Base-by-base conservation (phyloP, 108 stramenopile species). In the Nitzschia putrida region DNA sequence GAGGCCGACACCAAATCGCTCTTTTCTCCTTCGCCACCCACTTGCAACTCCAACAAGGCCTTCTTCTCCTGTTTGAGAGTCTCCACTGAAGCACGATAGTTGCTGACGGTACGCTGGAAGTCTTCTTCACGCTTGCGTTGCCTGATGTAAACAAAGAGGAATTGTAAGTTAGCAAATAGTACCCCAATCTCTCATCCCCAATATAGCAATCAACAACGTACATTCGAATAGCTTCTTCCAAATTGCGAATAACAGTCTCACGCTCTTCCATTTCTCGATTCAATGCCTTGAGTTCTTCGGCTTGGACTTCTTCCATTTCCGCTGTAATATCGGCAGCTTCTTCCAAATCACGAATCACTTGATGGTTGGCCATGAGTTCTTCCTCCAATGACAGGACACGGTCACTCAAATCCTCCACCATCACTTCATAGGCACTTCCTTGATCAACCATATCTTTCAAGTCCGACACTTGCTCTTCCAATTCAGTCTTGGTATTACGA, bases 301-400 rank as follows among this genome's bases (percentile, higher is more conserved):
- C 74, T 68, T 92, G 90, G 7, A 91, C 90, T 84, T 95, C 93
- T 78, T 95, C 93, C 89, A 95, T 90, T 79, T 95, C 93, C 0
- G 89, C 89, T 10, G 88, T 87, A 50, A 95, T 77, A 47, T 95
- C 93, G n/a, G 89, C 89, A 71, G 80, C 87, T 61, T 95, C 93
- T 68, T 95, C 93, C 81, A 92, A 50, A 57, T 95, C 93, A 9
- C 85, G 73, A 39, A 92, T 80, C 20, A 79, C 80, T 38, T 82
- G 55, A 43, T 83, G 71, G 47, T 85, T 73, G 47, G 75, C 54
- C 40, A 83, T 72, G 21, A 85, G 77, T 29, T 79, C 79, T 38
- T 95, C 90, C 66, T 95, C 93, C 52, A 95, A 61, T 24, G 61
- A 54, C 71, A 88, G 73, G 7, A 90, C 88, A 23, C 88, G 86